Percentiles rank a stretch among this genome's conserved stretches.
Evolutionary conservation across 768 basidiomycete genomes (phyloP).

Genomic region (Pleurotus giganteus): DNA sequence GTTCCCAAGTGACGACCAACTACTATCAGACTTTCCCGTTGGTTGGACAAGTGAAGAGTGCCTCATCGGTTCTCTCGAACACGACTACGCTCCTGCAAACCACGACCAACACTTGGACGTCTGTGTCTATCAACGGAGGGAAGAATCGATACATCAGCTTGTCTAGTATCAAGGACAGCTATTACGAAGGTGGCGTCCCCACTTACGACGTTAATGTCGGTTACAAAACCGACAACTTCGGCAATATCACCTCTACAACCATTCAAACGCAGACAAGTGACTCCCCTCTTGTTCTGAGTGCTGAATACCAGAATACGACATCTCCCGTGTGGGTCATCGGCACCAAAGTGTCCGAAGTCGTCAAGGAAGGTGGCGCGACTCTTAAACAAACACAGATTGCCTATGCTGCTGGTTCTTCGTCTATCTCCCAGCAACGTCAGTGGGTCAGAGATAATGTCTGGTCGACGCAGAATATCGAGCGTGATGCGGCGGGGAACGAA

Average conservation of each 20-base stretch:
- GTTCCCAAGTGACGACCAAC: no score
- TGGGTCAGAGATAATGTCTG: not conserved
- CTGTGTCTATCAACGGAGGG: not conserved
- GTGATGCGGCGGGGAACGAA: slow-evolving; percentile 3
- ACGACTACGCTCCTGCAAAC: not conserved
- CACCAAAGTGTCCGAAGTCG: slow-evolving; percentile 7
- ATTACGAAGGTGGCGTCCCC: not conserved
- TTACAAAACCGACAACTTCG: slow-evolving; percentile 8
- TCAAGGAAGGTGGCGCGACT: not conserved
- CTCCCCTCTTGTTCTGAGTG: not conserved
- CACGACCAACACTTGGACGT: not conserved
- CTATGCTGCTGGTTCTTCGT: not conserved
- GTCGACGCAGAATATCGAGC: not conserved
- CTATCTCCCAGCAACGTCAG: not conserved
- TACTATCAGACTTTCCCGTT: no score
- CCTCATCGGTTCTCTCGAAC: no score
- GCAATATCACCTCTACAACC: slow-evolving; percentile 9
- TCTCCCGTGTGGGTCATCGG: slow-evolving; percentile 11
- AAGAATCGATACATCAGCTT: not conserved
- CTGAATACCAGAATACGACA: not conserved
- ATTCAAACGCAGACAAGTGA: not conserved
- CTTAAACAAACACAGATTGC: not conserved
- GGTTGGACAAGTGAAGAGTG: no score
- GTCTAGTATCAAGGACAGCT: not conserved
- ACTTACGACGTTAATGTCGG: slow-evolving; percentile 9